These are phyloP conservation scores for Neodidymelliopsis sp. DNA, from an alignment of 2,329 filamentous ascomycete species.

Conservation along the genomic window DNA sequence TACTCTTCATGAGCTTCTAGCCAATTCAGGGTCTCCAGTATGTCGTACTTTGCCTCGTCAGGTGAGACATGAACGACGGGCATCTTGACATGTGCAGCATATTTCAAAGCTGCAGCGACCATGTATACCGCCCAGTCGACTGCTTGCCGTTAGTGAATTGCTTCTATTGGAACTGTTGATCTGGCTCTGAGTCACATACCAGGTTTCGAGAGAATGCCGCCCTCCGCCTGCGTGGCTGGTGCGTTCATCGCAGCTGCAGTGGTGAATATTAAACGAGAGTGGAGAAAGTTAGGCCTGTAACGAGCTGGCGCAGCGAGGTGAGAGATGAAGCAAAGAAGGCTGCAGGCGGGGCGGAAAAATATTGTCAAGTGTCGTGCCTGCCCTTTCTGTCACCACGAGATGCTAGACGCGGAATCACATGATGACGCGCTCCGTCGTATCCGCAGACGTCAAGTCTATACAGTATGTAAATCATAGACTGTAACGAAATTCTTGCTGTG, in stretches of 20 bases:
- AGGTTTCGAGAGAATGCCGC: constrained; percentile 17
- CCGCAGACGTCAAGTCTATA: too few relatives aligned
- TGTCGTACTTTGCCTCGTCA: constrained; percentile 16
- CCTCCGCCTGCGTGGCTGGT: constrained; percentile 10
- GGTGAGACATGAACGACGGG: constrained; percentile 8
- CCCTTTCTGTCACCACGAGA: neutral
- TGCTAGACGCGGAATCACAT: neutral
- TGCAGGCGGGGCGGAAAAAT: too few relatives aligned
- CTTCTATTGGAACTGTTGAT: neutral
- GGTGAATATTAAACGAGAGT: neutral
- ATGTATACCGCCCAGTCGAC: constrained; percentile 25
- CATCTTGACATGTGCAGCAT: constrained; percentile 1
- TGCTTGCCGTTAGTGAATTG: neutral
- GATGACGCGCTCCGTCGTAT: too few relatives aligned
- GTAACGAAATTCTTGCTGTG: too few relatives aligned
- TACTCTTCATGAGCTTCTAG: constrained; percentile 26
- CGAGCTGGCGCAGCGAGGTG: neutral
- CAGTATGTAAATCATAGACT: too few relatives aligned
- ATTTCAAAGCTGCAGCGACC: constrained; percentile 23
- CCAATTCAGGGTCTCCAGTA: constrained; percentile 25
- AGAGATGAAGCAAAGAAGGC: neutral
- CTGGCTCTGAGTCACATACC: constrained; percentile 4
- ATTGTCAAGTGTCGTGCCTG: neutral
- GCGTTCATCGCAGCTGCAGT: neutral
- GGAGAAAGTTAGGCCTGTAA: neutral